Conservation (phyloP, 768 basidiomycete genomes). For the Termitomyces sp. region DNA sequence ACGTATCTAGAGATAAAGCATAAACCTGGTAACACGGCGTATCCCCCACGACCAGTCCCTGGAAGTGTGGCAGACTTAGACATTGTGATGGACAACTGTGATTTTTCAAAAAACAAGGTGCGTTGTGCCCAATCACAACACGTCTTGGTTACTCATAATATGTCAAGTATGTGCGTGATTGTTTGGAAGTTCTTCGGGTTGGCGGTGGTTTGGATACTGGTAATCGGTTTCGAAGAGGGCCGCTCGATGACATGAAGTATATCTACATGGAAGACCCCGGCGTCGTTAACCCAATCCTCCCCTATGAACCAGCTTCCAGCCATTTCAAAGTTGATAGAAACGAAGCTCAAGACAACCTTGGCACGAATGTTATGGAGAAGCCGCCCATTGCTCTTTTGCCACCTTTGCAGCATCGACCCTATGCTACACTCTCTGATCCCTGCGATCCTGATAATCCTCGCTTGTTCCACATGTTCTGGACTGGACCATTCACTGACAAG, state of each 20-base stretch:
- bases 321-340: constrained; percentile 36
- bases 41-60: constrained; percentile 81
- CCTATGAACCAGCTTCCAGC: constrained; percentile 3
- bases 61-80: constrained; percentile 89
- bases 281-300: constrained; percentile 18
- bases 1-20: constrained; percentile 69
- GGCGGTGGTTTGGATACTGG: constrained; percentile 87
- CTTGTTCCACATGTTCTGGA: constrained; percentile 99
- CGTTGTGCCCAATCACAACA: not conserved
- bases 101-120: constrained; percentile 79
- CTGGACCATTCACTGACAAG: constrained; percentile 97
- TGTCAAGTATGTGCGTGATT: constrained; percentile 94
- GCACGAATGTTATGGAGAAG: constrained; percentile 56
- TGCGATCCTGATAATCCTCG: constrained; percentile 86
- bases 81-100: constrained; percentile 86
- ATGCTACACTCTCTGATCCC: constrained; percentile 47
- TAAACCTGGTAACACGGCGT: constrained; percentile 60
- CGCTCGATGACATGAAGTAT: constrained; percentile 82
- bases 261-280: constrained; percentile 66
- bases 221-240: constrained; percentile 66
- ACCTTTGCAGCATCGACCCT: constrained; percentile 48
- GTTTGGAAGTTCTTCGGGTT: constrained; percentile 88
- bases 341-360: constrained; percentile 50
- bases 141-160: constrained; percentile 9
- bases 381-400: constrained; percentile 42